Evolutionary conservation across 2,329 filamentous ascomycete species (phyloP).

Genomic region (Niveomyces coronatus): DNA sequence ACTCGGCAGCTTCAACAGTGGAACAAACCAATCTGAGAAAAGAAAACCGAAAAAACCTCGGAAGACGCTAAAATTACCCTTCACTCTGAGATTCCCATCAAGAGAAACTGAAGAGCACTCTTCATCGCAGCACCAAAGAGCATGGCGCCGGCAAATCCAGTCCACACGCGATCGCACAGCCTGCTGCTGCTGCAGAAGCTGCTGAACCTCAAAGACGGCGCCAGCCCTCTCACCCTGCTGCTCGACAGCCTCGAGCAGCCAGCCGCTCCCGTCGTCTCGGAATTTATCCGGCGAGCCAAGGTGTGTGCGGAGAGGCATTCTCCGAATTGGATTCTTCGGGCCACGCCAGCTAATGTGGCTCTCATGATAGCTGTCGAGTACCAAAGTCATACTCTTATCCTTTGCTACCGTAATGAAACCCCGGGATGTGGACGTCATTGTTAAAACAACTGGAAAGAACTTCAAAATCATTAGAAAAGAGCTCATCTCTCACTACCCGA

Average conservation of each 20-base stretch:
- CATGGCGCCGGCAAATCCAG: conserved; percentile 47
- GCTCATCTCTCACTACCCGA: conserved; percentile 41
- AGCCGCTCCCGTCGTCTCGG: conserved; percentile 55
- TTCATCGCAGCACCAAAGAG: not conserved
- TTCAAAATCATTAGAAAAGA: conserved; percentile 48
- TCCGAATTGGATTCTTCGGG: not conserved
- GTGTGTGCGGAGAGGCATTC: conserved; percentile 29
- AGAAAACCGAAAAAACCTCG: no score
- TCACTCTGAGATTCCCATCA: not conserved
- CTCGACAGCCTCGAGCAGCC: conserved; percentile 80
- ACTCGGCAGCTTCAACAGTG: no score
- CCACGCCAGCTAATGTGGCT: not conserved
- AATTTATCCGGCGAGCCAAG: conserved; percentile 68
- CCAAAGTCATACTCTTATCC: conserved; percentile 65
- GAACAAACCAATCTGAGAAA: no score
- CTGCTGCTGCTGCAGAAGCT: conserved; percentile 74
- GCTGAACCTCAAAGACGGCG: conserved; percentile 64
- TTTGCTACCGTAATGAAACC: conserved; percentile 63
- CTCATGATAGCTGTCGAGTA: conserved; percentile 43
- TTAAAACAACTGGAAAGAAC: conserved; percentile 52
- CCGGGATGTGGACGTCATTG: conserved; percentile 53
- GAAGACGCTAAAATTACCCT: not conserved
- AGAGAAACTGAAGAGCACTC: no score
- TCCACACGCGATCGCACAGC: conserved; percentile 74
- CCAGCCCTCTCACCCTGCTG: conserved; percentile 78